Base-by-base conservation (phyloP, 768 basidiomycete species). In the Pulveroboletus ravenelii region DNA sequence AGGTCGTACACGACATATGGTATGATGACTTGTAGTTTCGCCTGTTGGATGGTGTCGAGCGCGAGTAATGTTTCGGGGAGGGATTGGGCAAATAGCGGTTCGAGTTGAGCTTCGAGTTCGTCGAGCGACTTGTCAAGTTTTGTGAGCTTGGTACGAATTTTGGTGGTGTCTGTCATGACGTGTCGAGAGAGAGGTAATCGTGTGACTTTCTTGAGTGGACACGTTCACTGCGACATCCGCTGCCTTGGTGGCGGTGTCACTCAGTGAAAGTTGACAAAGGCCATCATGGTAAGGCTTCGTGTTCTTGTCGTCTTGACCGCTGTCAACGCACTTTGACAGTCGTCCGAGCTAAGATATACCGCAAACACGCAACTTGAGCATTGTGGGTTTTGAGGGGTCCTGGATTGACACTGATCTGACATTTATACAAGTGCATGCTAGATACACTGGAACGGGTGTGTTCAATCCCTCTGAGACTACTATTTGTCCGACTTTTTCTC, bases 291-390 rank as follows among this genome's bases (percentile, higher is more conserved):
- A 23, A 55, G 55, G 34, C n/a, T 18, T 34, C 32, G 10, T 12
- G 4, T 10, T 15, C 38, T 43, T n/a, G n/a, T n/a, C 10, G 13
- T 41, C 6, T 5, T 8, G 46, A 32, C 17, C 18, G 23, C 18
- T 14, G 17, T 43, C 41, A 27, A 63, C 41, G n/a, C 13, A 9
- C 13, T 41, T 41, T 37, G 32, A 27, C 61, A 91, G 89, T 88
- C 89, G 45, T 93, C 90, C 36, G 94, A 98, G 70, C 77, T 96
- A 5, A 78, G 94, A 61, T 96, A 97, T 65, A 97, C 94, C 0
- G 93, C 92, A 14, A 98, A 95, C 66, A 94, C 94, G 12, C 94
- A 98, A 68, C 72, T 94, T 25, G 93, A 96, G 69, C 93, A 96
- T 70, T 73, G 94, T 95, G 62, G 69, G 92, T 78, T 17, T 36